phyloP scores from a whole-genome alignment of 2,329 filamentous ascomycete species.

The Nemania sp. region DNA sequence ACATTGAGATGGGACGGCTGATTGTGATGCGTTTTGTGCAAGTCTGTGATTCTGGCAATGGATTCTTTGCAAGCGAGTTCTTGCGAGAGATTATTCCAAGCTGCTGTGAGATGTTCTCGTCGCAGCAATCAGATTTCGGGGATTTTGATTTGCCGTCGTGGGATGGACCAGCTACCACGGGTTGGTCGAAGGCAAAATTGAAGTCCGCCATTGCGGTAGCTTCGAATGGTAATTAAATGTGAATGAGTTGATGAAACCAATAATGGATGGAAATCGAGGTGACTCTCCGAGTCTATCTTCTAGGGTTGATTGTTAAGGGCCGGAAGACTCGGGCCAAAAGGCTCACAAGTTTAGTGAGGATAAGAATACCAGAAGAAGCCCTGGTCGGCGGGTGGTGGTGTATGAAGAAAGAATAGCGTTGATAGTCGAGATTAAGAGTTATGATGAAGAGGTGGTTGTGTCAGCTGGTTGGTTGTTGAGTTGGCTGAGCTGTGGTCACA shows the following conservation, averaged over 20 bases:
- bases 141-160: conserved; percentile 4
- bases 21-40: conserved; percentile 19
- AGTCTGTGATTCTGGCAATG: conserved; percentile 20
- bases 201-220: conserved; percentile 17
- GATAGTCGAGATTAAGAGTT: neutral
- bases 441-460: conserved; percentile 1
- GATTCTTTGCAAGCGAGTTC: conserved; percentile 12
- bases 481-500: conserved; percentile 27
- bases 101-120: conserved; percentile 17
- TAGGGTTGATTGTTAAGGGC: neutral
- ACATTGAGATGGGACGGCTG: neutral
- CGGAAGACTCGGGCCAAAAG: conserved; percentile 1
- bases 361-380: neutral
- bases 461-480: neutral
- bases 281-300: neutral
- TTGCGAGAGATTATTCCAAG: conserved; percentile 13
- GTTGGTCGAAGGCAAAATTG: conserved; percentile 7
- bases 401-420: conserved; percentile 4
- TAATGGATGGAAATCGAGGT: neutral
- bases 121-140: conserved; percentile 8
- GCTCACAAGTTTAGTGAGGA: neutral
- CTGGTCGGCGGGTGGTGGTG: neutral
- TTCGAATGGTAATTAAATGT: neutral
- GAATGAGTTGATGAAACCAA: neutral
- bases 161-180: conserved; percentile 10